phyloP scores from a whole-genome alignment of 1,284 basidiomycete species.

The Trametes versicolor region DNA sequence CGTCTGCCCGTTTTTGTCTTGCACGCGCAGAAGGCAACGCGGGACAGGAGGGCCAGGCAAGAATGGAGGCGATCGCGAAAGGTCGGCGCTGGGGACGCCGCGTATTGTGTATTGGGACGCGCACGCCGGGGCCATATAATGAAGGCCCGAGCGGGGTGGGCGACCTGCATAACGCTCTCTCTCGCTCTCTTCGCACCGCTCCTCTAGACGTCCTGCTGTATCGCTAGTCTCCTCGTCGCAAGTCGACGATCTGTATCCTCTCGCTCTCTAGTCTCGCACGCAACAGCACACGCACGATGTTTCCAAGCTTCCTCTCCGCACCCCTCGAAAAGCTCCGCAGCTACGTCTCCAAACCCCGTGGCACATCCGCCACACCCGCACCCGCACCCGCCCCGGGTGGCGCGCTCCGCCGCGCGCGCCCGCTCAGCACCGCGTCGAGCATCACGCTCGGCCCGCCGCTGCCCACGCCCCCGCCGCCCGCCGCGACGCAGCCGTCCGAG shows the following conservation, averaged over 20 bases:
- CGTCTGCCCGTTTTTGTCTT: constrained; percentile 15
- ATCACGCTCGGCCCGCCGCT: constrained; percentile 12
- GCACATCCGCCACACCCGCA: neutral
- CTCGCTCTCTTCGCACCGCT: neutral
- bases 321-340: constrained; percentile 1
- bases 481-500: constrained; percentile 15
- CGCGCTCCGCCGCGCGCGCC: constrained; percentile 9
- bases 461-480: constrained; percentile 8
- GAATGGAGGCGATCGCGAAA: neutral
- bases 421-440: constrained; percentile 13
- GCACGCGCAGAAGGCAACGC: neutral
- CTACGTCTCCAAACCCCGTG: neutral
- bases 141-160: neutral
- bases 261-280: neutral
- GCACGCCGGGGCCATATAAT: constrained; percentile 15
- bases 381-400: neutral
- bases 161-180: neutral
- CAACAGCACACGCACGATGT: neutral
- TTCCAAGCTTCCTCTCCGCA: constrained; percentile 2
- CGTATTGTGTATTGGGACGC: neutral
- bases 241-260: constrained; percentile 14
- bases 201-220: constrained; percentile 10
- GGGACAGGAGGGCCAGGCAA: neutral
- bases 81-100: neutral
- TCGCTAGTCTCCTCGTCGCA: constrained; percentile 13